Conservation (phyloP, 495 filamentous ascomycete genomes). For the Cercophora scortea region DNA sequence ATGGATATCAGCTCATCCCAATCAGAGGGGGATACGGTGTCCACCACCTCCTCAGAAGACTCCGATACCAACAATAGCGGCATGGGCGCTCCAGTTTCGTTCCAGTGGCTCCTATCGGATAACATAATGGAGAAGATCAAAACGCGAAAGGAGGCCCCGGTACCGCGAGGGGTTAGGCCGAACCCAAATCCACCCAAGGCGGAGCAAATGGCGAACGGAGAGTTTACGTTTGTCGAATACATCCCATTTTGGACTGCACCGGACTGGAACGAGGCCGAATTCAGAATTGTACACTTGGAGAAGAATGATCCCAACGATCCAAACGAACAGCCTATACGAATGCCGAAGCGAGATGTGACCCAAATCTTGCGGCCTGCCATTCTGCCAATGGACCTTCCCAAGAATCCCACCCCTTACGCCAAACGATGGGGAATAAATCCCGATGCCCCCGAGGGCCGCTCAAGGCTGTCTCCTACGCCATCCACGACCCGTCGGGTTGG, state of each 20-base stretch:
- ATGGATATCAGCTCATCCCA: too few relatives aligned
- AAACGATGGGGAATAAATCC: constrained; percentile 25
- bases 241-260: not conserved
- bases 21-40: too few relatives aligned
- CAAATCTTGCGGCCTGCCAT: constrained; percentile 21
- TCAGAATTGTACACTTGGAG: not conserved
- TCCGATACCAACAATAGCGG: too few relatives aligned
- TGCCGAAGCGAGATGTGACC: constrained; percentile 9
- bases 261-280: not conserved
- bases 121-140: not conserved
- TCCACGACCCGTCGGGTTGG: constrained; percentile 15
- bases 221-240: not conserved
- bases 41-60: too few relatives aligned
- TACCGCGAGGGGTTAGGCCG: not conserved
- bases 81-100: too few relatives aligned
- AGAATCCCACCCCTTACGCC: constrained; percentile 24
- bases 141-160: not conserved
- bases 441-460: constrained; percentile 18
- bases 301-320: not conserved
- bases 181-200: not conserved
- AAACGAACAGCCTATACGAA: not conserved
- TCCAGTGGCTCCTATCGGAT: not conserved
- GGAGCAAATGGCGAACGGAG: not conserved
- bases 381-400: constrained; percentile 8
- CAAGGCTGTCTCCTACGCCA: constrained; percentile 23